phyloP scores from a whole-genome alignment of 2,329 filamentous ascomycete species.

The Cyclaneusma minus region DNA sequence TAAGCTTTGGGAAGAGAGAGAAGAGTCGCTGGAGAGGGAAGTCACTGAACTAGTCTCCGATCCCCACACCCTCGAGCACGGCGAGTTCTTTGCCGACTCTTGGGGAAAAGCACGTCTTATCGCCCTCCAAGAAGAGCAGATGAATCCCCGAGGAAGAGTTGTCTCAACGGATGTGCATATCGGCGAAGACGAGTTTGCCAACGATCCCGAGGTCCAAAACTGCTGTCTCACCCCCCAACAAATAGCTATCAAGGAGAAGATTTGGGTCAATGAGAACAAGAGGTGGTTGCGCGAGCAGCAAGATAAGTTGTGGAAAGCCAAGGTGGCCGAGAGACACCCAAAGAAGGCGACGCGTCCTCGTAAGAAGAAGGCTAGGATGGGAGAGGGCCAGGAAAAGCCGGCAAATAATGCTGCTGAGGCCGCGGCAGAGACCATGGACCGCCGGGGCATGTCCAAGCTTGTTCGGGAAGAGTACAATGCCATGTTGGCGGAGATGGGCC shows the following conservation, averaged over 20 bases:
- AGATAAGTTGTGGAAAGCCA: slow-evolving; percentile 63
- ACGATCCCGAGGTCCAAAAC: slow-evolving; percentile 74
- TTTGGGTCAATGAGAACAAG: slow-evolving; percentile 92
- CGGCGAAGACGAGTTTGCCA: slow-evolving; percentile 68
- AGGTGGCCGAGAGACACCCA: slow-evolving; percentile 37
- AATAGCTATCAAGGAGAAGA: slow-evolving; percentile 67
- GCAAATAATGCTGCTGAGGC: slow-evolving; percentile 56
- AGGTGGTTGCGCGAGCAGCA: slow-evolving; percentile 83
- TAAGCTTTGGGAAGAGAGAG: slow-evolving; percentile 47
- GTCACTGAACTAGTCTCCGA: slow-evolving; percentile 57
- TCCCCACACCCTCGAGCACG: slow-evolving; percentile 38
- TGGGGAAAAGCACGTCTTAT: slow-evolving; percentile 38
- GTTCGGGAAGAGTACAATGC: no score
- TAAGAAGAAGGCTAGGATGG: slow-evolving; percentile 39
- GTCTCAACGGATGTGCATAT: slow-evolving; percentile 50
- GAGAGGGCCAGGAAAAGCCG: slow-evolving; percentile 48
- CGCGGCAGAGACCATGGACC: slow-evolving; percentile 50
- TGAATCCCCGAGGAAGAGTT: slow-evolving; percentile 26
- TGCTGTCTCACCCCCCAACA: slow-evolving; percentile 64
- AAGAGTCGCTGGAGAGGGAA: slow-evolving; percentile 47
- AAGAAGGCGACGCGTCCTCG: slow-evolving; percentile 42
- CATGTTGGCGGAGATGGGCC: no score
- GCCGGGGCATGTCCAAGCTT: slow-evolving; percentile 38
- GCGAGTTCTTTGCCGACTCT: slow-evolving; percentile 40
- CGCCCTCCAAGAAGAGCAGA: slow-evolving; percentile 33